phyloP scores from a whole-genome alignment of 768 basidiomycete genomes.

The Pholiota molesta region DNA sequence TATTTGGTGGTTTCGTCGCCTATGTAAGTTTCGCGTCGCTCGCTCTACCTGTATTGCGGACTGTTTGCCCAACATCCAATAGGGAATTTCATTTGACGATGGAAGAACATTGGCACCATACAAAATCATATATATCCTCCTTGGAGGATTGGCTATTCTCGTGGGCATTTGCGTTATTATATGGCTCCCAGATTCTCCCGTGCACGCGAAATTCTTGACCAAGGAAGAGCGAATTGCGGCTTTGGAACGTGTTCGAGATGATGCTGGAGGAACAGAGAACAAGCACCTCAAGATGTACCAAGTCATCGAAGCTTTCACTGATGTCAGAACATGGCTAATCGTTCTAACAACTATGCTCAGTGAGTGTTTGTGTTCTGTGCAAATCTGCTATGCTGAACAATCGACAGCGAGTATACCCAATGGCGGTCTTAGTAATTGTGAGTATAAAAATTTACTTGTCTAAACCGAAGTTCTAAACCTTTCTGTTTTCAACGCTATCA shows the following conservation, averaged over 20 bases:
- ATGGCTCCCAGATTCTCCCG: constrained; percentile 68
- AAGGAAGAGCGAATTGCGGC: constrained; percentile 63
- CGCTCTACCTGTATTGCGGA: neutral
- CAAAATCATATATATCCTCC: constrained; percentile 63
- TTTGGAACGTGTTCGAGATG: constrained; percentile 67
- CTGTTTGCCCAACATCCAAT: neutral
- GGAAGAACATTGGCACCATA: constrained; percentile 54
- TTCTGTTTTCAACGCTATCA: constrained; percentile 19
- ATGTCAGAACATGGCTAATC: constrained; percentile 65
- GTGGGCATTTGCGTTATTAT: constrained; percentile 59
- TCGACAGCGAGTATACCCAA: constrained; percentile 64
- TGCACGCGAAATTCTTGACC: constrained; percentile 57
- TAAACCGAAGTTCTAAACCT: neutral
- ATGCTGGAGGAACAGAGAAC: constrained; percentile 66
- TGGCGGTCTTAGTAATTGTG: constrained; percentile 65
- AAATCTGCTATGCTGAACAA: constrained; percentile 7
- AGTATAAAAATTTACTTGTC: constrained; percentile 19
- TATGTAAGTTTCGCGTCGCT: constrained; percentile 43
- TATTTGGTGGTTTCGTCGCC: constrained; percentile 67
- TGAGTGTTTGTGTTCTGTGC: constrained; percentile 30
- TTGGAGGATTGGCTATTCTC: constrained; percentile 62
- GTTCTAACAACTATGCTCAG: constrained; percentile 61
- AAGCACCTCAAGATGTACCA: constrained; percentile 62
- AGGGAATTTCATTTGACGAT: constrained; percentile 61
- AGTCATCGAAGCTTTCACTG: constrained; percentile 55